A percentile compares a stretch with the other conserved stretches of the same genome.
Evolutionary conservation across 768 basidiomycete species (phyloP).

Genomic region (Mycena vitilis): DNA sequence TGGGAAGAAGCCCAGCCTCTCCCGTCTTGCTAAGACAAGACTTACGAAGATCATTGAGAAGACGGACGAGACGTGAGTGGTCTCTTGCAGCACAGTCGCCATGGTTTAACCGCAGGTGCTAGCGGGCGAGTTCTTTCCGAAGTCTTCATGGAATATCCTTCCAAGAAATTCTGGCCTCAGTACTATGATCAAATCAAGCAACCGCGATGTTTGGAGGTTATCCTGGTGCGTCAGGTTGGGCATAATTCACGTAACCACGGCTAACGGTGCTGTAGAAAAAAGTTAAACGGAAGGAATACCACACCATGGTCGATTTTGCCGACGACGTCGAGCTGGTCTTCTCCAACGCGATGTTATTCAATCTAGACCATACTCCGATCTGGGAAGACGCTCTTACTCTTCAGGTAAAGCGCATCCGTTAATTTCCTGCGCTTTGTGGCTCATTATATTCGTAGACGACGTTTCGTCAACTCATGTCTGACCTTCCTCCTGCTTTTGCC

Average conservation of each 20-base stretch:
- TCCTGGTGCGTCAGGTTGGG: conserved; percentile 64
- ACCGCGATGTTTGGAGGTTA: conserved; percentile 81
- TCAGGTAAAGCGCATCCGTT: conserved; percentile 54
- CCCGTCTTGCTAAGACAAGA: conserved; percentile 72
- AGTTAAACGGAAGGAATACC: conserved; percentile 84
- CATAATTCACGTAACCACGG: neutral
- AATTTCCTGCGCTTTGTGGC: conserved; percentile 21
- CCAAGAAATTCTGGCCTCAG: conserved; percentile 78
- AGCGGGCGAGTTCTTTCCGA: conserved; percentile 77
- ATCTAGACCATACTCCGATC: conserved; percentile 85
- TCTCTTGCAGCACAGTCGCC: conserved; percentile 15
- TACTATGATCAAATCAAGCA: conserved; percentile 86
- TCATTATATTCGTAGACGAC: conserved; percentile 61
- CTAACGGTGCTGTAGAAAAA: conserved; percentile 66
- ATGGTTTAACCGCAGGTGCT: conserved; percentile 14
- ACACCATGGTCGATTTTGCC: conserved; percentile 74
- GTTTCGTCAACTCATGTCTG: conserved; percentile 82
- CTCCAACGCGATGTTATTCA: conserved; percentile 89
- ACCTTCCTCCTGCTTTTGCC: conserved; percentile 75
- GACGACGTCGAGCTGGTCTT: conserved; percentile 92
- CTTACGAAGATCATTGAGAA: conserved; percentile 81
- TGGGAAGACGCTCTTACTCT: conserved; percentile 83
- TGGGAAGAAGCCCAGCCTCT: conserved; percentile 69
- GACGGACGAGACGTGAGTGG: conserved; percentile 73
- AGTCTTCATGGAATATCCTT: conserved; percentile 89